A percentile compares a stretch with the other conserved stretches of the same genome.
These are phyloP conservation scores for Diaporthe citriasiana DNA, from an alignment of 2,329 filamentous ascomycete species.

Conservation along the genomic window DNA sequence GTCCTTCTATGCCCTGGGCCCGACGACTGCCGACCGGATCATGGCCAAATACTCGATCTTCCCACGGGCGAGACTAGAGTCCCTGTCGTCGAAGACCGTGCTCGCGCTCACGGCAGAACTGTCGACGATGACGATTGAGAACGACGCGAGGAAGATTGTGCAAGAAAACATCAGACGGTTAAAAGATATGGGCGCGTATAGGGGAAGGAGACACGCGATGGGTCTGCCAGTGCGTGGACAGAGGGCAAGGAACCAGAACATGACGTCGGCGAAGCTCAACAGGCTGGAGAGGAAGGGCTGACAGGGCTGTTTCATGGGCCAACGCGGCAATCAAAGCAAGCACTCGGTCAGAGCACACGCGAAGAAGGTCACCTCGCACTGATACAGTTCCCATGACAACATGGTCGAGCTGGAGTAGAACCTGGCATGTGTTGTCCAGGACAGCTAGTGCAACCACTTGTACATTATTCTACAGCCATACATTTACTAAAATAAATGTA, in stretches of 20 bases:
- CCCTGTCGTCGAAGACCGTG: slow-evolving; percentile 81
- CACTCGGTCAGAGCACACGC: not conserved
- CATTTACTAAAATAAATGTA: not conserved
- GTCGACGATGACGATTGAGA: slow-evolving; percentile 93
- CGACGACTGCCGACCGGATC: slow-evolving; percentile 77
- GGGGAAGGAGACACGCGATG: slow-evolving; percentile 93
- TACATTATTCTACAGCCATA: slow-evolving; percentile 26
- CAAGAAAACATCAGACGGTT: slow-evolving; percentile 88
- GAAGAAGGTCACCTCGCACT: too few relatives aligned
- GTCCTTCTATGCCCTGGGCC: slow-evolving; percentile 88
- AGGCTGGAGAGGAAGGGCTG: slow-evolving; percentile 63
- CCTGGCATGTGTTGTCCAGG: not conserved
- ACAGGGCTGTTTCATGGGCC: slow-evolving; percentile 33
- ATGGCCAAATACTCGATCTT: slow-evolving; percentile 93
- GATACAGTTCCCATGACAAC: not conserved
- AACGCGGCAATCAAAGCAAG: not conserved
- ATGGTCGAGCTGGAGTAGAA: not conserved
- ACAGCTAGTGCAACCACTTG: slow-evolving; percentile 17
- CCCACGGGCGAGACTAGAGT: slow-evolving; percentile 82
- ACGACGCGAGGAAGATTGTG: slow-evolving; percentile 82
- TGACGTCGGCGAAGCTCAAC: slow-evolving; percentile 74
- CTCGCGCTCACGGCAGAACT: slow-evolving; percentile 87
- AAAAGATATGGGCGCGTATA: slow-evolving; percentile 91
- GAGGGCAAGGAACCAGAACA: slow-evolving; percentile 82
- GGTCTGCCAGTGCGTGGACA: slow-evolving; percentile 92